Base-by-base conservation (phyloP, 192 early-diverging fungal genomes). In the Coemansia sp. region DNA sequence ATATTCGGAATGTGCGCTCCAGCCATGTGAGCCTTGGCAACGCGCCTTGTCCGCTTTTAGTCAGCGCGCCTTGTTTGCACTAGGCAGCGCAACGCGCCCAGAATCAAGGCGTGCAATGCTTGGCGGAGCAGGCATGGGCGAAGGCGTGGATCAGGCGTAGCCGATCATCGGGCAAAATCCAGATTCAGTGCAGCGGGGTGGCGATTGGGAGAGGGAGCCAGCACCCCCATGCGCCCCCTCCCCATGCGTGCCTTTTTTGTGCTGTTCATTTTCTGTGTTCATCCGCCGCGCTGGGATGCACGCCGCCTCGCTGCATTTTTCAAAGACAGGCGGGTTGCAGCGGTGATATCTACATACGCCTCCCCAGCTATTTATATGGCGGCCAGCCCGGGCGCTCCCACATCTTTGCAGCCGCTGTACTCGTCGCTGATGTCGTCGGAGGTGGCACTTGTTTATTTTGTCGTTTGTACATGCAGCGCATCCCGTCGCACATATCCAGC, bases 341-440 rank as follows among this genome's bases (percentile, higher is more conserved):
- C 46, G 64, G 56, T 66, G 64, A 66, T 59, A 59, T 66, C 64
- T 66, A 66, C 64, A 53, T 66, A 58, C 55, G 44, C 46, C 51
- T 25, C 24, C 63, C 34, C 31, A 56, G 63, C 53, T 65, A 65
- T 65, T 65, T 65, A 57, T 56, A 65, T 11, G 24, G 58, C 58
- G 14, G 40, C 44, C 58, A 7, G 21, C 36, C 23, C 24, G 40
- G 57, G 21, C 24, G 57, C 40, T 12, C 51, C 21, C 23, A 18
- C 52, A 54, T 14, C 52, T 47, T 60, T 11, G 52, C 52, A 26
- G 26, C 25, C 28, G 24, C 42, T 17, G 38, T 20, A 24, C 24
- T 52, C 24, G 50, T 4, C 20, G 52, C 52, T 54, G 52, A 54
- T 54, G 52, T 54, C 46, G 46, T 18, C 52, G 52, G 52, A n/a